These are phyloP conservation scores for Rubia peregrina DNA, from an alignment of 305 asterid genomes.

Conservation along the genomic window DNA sequence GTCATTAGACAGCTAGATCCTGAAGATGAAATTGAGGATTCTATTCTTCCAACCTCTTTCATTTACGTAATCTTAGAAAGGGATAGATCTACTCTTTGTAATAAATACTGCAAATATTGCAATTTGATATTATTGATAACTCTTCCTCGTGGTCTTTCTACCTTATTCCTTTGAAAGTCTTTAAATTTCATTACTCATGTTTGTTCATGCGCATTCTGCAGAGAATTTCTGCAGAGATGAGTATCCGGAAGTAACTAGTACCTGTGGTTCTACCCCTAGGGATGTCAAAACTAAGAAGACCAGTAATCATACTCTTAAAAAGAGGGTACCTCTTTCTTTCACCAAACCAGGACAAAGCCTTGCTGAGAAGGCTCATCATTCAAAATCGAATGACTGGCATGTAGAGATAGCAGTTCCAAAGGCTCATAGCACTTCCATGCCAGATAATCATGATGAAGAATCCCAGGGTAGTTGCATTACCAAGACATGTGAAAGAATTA, in stretches of 20 bases:
- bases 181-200: constrained; percentile 5
- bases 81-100: neutral
- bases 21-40: no score
- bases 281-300: constrained; percentile 38
- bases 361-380: constrained; percentile 49
- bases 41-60: neutral
- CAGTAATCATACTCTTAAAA: constrained; percentile 39
- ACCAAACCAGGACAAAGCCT: constrained; percentile 46
- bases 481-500: constrained; percentile 44
- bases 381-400: constrained; percentile 63
- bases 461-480: constrained; percentile 68
- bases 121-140: neutral
- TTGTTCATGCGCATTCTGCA: constrained; percentile 35
- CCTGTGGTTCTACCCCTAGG: constrained; percentile 45
- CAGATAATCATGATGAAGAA: constrained; percentile 52
- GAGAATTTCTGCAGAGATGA: constrained; percentile 64
- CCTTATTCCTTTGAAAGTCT: neutral
- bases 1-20: no score
- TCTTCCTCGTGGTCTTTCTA: neutral
- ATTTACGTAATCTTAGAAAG: neutral
- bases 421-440: constrained; percentile 29
- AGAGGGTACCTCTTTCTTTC: constrained; percentile 54
- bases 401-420: constrained; percentile 79
- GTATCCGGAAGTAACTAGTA: constrained; percentile 53
- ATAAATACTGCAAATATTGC: neutral